Conservation (phyloP, 2,329 filamentous ascomycete genomes). For the Ilyonectria destructans region DNA sequence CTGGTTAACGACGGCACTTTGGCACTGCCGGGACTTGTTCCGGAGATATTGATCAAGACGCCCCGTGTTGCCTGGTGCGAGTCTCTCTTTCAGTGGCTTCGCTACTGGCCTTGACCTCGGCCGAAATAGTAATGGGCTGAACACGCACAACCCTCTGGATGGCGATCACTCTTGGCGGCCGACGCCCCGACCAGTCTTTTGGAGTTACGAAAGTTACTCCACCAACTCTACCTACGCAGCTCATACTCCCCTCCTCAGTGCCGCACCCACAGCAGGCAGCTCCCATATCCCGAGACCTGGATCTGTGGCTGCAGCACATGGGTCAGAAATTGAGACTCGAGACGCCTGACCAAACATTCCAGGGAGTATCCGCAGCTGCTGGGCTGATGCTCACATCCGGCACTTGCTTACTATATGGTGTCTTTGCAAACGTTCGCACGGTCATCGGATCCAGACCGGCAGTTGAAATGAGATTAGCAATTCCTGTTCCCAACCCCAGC, state of each 20-base stretch:
- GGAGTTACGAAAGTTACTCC: conserved; percentile 8
- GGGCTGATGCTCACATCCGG: conserved; percentile 15
- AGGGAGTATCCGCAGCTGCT: background rate
- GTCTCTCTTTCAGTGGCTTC: background rate
- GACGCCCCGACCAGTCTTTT: conserved; percentile 19
- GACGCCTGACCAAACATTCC: background rate
- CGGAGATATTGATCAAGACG: background rate
- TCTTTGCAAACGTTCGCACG: background rate
- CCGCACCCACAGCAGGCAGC: too few species aligned
- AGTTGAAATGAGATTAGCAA: background rate
- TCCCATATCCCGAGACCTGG: conserved; percentile 19
- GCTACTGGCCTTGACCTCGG: background rate
- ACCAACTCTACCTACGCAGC: conserved; percentile 1
- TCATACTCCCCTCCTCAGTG: too few species aligned
- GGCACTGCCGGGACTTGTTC: background rate
- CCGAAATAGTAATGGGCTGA: background rate
- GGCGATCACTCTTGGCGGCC: conserved; percentile 26
- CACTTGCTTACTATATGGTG: conserved; percentile 3
- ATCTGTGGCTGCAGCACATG: conserved; percentile 24
- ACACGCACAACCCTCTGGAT: conserved; percentile 10
- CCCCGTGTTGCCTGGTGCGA: background rate
- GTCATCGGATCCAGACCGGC: background rate
- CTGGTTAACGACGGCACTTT: background rate
- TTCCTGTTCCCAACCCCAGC: background rate
- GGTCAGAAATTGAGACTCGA: background rate